These are phyloP conservation scores for Fomitopsis palustris DNA, from an alignment of 1,284 basidiomycete species.

Conservation along the genomic window DNA sequence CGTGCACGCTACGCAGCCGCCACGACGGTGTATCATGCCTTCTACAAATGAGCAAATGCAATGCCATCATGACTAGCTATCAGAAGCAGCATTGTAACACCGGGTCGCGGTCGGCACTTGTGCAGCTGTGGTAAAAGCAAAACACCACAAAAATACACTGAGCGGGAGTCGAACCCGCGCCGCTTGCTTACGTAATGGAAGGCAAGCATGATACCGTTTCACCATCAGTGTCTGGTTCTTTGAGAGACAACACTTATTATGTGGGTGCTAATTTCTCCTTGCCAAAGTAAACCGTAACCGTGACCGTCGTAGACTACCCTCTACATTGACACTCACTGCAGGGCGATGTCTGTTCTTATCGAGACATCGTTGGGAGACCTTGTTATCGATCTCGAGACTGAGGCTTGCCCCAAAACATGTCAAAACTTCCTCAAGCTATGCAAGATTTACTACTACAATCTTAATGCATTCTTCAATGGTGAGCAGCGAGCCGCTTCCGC, in stretches of 20 bases:
- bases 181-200: slow-evolving; percentile 23
- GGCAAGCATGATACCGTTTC: slow-evolving; percentile 29
- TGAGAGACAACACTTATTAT: neutral
- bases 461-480: slow-evolving; percentile 98
- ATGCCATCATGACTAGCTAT: too few relatives aligned
- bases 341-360: slow-evolving; percentile 86
- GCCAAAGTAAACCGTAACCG: too few relatives aligned
- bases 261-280: neutral
- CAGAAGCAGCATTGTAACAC: too few relatives aligned
- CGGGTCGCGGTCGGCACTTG: too few relatives aligned
- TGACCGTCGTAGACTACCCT: too few relatives aligned
- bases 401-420: slow-evolving; percentile 84
- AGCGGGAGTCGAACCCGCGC: slow-evolving; percentile 29
- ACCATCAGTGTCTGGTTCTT: slow-evolving; percentile 19
- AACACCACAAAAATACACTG: slow-evolving; percentile 20
- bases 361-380: slow-evolving; percentile 96
- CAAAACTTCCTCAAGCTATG: slow-evolving; percentile 97
- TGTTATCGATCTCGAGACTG: slow-evolving; percentile 94
- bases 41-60: too few relatives aligned
- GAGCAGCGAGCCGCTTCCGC: slow-evolving; percentile 25
- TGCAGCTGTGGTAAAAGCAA: too few relatives aligned
- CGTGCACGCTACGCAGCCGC: too few relatives aligned
- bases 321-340: too few relatives aligned
- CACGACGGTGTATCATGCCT: too few relatives aligned
- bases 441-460: slow-evolving; percentile 94